Evolutionary conservation across 2,329 filamentous ascomycete genomes (phyloP), one percentile per base, ranked within the genome.

Genomic region (Apiospora sp.): DNA sequence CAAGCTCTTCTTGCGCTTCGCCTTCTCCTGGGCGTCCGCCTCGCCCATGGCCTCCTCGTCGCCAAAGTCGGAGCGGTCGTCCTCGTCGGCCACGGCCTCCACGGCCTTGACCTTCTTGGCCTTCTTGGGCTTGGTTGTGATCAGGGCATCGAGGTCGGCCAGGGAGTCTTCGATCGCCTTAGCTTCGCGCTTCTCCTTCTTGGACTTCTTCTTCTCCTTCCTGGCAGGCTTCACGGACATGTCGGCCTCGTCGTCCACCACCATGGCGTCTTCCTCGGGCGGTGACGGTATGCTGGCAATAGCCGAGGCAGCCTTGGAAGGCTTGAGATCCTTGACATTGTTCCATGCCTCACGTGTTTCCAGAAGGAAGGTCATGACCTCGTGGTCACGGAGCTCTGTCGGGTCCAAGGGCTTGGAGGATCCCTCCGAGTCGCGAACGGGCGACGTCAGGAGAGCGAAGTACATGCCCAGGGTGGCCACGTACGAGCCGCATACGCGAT

Each of bases 381-480:
- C 92, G 82, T 99, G 96, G 71, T 98, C 94, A 74, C 94, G 92
- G 58, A 99, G 84, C 77, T 97, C 92, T n/a, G 88, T 86, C 6
- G 96, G 93, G 71, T 93, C 88, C 75, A 97, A 83, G 0, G 94
- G 88, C 73, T 91, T 87, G 16, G 84, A 82, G 0, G 85, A 82
- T 10, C 86, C 87, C 48, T 86, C 83, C 0, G 85, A 84, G 73
- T 91, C 90, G 69, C 91, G 87, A 2, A 92, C 88, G 0, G 94
- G 92, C 0, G 94, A 97, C 14, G 94, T 94, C n/a, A 99, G 85
- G 48, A 98, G 89, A 49, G 95, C 94, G 81, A 99, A 98, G 82
- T 99, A 99, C 90, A 98, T 95, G 68, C 93, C 92, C 76, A 99
- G 87, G 1, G 94, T 89, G 61, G 93, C 94, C 34, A 98, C 86